Base-by-base conservation (phyloP, 116 monocot species). In the Zostera marina region DNA sequence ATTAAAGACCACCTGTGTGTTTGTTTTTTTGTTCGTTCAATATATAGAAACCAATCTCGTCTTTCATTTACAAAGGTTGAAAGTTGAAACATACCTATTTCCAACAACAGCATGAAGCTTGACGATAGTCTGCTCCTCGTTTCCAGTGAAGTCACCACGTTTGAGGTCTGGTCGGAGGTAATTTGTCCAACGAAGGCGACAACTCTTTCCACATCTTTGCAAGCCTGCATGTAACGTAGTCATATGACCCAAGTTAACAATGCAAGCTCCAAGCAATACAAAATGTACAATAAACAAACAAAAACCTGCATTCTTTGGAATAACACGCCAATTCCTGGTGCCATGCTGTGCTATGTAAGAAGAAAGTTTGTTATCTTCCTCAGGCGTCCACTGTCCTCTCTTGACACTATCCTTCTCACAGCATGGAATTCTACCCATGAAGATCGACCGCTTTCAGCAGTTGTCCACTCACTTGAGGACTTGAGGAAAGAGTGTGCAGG, bases 331-430 rank as follows among this genome's bases (percentile, higher is more conserved):
- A 43, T 94, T 94, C 11, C 88, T 81, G 26, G 88, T 84, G 56
- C 94, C 94, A 48, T 94, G 79, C 49, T 82, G 94, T 6, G 94
- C 77, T 40, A 94, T 94, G 72, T 94, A 94, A 24, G 88, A 79
- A 46, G 88, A 76, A 55, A 94, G 88, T 73, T 88, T 85, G 77
- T 73, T 94, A 66, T 94, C 94, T 45, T 94, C 94, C 44, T 94
- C 94, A 5, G 81, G 88, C 2, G 94, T 94, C 88, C 94, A 94
- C 76, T 94, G 94, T 7, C 94, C 94, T 23, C 82, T 74, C 70
- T 88, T 94, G 22, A 88, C 94, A 54, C 63, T 88, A 54, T 88
- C 94, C 81, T 82, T 94, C 77, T 94, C 94, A 16, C 94, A 94
- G 66, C 94, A 94, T 0, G 94, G 88, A 22, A 88, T 73, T 69